phyloP scores from a whole-genome alignment of 192 early-diverging fungal genomes.

The Jimgerdemannia lactiflua region DNA sequence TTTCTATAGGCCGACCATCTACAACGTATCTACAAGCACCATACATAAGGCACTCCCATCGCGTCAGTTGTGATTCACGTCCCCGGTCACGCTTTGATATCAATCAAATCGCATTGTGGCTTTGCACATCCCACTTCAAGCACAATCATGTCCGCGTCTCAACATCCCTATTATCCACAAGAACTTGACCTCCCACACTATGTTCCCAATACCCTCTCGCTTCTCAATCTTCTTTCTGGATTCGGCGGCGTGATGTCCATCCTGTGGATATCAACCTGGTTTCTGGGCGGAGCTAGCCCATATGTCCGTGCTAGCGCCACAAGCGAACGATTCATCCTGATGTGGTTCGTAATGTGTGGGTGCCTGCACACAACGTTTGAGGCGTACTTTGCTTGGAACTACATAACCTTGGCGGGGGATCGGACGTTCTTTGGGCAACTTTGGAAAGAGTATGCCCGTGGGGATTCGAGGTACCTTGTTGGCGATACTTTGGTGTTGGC shows the following conservation, averaged over 20 bases:
- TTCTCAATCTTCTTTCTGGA: slow-evolving; percentile 24
- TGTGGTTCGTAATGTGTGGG: slow-evolving; percentile 84
- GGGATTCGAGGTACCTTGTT: slow-evolving; percentile 86
- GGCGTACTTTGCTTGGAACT: slow-evolving; percentile 79
- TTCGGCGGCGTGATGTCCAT: too few relatives aligned
- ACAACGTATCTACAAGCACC: too few relatives aligned
- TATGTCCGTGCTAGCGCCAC: slow-evolving; percentile 16
- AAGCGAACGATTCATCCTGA: too few relatives aligned
- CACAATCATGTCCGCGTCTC: too few relatives aligned
- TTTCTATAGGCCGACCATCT: too few relatives aligned
- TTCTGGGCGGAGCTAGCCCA: not conserved
- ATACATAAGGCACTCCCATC: too few relatives aligned
- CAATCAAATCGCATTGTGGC: too few relatives aligned
- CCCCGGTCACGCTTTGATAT: too few relatives aligned
- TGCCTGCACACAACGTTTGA: slow-evolving; percentile 84
- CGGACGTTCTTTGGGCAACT: slow-evolving; percentile 63
- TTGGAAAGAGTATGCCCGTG: slow-evolving; percentile 91
- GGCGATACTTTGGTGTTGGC: slow-evolving; percentile 78
- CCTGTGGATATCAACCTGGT: too few relatives aligned
- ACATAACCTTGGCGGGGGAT: slow-evolving; percentile 59
- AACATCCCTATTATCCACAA: slow-evolving; percentile 48
- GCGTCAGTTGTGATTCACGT: too few relatives aligned
- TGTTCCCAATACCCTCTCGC: slow-evolving; percentile 37
- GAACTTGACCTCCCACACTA: slow-evolving; percentile 34
- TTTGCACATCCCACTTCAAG: too few relatives aligned